Evolutionary conservation across 2,329 filamentous ascomycete genomes (phyloP).

Genomic region (Arachnopeziza araneosa): DNA sequence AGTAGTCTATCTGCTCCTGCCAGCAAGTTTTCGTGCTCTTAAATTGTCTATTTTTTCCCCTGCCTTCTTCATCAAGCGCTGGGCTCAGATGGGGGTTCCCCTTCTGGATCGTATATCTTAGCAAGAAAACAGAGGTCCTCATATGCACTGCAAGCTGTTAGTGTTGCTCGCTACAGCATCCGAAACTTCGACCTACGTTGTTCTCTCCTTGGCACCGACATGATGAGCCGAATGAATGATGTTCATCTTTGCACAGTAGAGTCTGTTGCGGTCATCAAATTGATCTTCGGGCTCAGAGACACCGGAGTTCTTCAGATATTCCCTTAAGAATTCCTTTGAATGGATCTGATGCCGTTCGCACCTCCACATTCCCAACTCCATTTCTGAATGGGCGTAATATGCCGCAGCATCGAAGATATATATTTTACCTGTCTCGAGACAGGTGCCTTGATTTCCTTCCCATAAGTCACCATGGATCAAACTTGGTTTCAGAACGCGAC

Average conservation of each 20-base stretch:
- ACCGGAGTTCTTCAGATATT: constrained; percentile 8
- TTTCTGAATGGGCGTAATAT: constrained; percentile 17
- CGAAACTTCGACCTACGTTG: background rate
- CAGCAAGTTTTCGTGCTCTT: background rate
- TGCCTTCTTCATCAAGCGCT: background rate
- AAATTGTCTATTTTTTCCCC: background rate
- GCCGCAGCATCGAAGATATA: constrained; percentile 15
- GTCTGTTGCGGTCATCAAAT: constrained; percentile 28
- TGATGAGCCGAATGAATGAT: constrained; percentile 8
- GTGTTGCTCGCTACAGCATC: background rate
- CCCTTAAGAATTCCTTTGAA: constrained; percentile 5
- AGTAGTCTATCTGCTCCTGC: background rate
- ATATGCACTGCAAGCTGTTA: background rate
- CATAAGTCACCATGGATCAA: constrained; percentile 24
- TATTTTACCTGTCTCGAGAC: constrained; percentile 10
- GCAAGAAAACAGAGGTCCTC: background rate
- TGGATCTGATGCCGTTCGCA: constrained; percentile 1
- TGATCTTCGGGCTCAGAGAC: constrained; percentile 26
- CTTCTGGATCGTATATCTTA: background rate
- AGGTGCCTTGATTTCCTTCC: constrained; percentile 16
- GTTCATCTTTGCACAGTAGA: constrained; percentile 22
- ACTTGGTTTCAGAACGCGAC: constrained; percentile 16
- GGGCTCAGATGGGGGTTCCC: background rate
- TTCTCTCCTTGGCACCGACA: background rate
- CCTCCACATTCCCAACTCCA: constrained; percentile 17